A percentile compares a stretch with the other conserved stretches of the same genome.
These are phyloP conservation scores for Leucosporidium creatinivorum DNA, from an alignment of 768 basidiomycete genomes.

Conservation along the genomic window DNA sequence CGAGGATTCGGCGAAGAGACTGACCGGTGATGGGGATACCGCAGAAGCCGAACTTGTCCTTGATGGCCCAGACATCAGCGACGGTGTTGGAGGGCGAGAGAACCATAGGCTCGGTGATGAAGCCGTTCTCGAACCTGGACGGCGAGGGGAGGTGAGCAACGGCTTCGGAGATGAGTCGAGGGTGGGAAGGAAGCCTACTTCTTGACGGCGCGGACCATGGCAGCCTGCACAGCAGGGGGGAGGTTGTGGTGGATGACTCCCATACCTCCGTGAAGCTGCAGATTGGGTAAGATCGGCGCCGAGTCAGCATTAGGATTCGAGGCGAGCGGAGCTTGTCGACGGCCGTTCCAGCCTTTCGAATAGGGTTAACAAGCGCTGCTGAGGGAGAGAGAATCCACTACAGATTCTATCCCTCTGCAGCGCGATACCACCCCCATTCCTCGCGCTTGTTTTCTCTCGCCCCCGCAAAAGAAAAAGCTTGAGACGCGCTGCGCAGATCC, in stretches of 20 bases:
- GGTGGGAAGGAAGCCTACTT: constrained; percentile 20
- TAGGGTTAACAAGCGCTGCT: too few relatives aligned
- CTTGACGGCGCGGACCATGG: constrained; percentile 96
- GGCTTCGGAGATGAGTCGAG: too few relatives aligned
- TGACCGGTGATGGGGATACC: constrained; percentile 95
- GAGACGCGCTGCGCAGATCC: neutral
- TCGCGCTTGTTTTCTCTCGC: too few relatives aligned
- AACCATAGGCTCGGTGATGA: constrained; percentile 90
- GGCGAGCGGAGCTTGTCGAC: too few relatives aligned
- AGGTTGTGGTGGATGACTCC: constrained; percentile 96
- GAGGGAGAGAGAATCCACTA: neutral
- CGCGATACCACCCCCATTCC: too few relatives aligned
- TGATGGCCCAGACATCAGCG: constrained; percentile 87
- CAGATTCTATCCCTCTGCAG: too few relatives aligned
- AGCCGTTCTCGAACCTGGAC: constrained; percentile 87
- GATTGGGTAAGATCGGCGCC: neutral
- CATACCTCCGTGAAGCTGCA: constrained; percentile 80
- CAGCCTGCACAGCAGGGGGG: constrained; percentile 83
- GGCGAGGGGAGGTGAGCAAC: neutral
- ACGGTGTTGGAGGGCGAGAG: constrained; percentile 69
- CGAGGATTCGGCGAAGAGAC: constrained; percentile 41
- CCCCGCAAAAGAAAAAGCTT: neutral
- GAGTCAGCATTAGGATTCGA: too few relatives aligned
- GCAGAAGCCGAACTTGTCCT: constrained; percentile 82
- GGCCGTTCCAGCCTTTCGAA: too few relatives aligned